Base-by-base conservation (phyloP, 768 basidiomycete genomes). In the Mycena floridula region DNA sequence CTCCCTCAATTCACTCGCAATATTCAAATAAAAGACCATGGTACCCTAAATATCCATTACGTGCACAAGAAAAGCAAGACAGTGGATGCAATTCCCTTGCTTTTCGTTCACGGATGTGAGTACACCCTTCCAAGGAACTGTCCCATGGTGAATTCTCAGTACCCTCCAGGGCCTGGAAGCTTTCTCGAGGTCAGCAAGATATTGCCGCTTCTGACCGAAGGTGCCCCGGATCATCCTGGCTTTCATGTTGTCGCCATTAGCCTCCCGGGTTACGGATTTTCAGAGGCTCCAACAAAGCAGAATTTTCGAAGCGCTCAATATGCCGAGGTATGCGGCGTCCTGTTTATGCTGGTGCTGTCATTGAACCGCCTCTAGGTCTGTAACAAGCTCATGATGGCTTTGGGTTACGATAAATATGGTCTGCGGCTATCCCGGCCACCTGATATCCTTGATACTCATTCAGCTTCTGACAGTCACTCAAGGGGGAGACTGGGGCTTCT, bases 171-270 rank as follows among this genome's bases (percentile, higher is more conserved):
- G 73, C 74, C 73, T 0, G 74, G 74, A 18, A 54, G 64, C 45
- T 70, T 71, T 45, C 47, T 61, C 13, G 73, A 76, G 49, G 66
- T 62, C 7, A 44, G 53, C 41, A 76, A 73, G 55, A 43, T 74
- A 2, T 54, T 76, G 1, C 65, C 74, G 1, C 49, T 74, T 4
- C 56, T 76, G 46, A 65, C 65, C 0, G 45, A 51, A 4, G 53
- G 57, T 0, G 58, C 60, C 1, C 35, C 60, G 1, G 61, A 63
- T 0, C 55, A 62, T 12, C 73, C 71, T 3, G 65, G 63, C 35
- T 76, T 76, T 48, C 73, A 76, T 46, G 70, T 76, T n/a, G 72
- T 76, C 1, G 70, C 65, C 0, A 54, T 62, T 11, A 69, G 74
- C 51, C 44, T 76, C 3, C 73, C 73, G 3, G 70, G 69, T 0